Base-by-base conservation (phyloP, 306 rosid species). In the Rosa multiflora region DNA sequence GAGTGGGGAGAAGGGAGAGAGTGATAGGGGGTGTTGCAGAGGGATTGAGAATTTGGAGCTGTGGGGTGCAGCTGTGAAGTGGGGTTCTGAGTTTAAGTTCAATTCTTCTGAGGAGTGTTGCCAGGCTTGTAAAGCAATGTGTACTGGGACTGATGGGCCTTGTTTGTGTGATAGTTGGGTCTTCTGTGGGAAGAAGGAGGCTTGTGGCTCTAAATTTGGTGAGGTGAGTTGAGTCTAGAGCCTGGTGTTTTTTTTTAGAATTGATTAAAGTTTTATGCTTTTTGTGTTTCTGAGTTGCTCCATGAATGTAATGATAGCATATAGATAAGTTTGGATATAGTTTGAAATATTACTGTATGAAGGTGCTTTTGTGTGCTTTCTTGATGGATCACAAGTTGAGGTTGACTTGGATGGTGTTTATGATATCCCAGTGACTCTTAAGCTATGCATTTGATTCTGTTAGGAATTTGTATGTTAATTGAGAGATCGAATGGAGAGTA, bases 121-220 rank as follows among this genome's bases (percentile, higher is more conserved):
- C 69, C 78, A 85, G 76, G 97, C 98, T 5, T 92, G 99, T 84
- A 92, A 95, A 81, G 73, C 89, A 35, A 92, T 95, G 97, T 95
- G 99, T 58, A 88, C 86, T 59, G 97, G 92, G 53, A 90, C 83
- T 15, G 95, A 88, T 84, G 99, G 99, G 13, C 98, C 99, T 18
- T 95, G 98, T 72, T 82, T 92, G 51, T 95, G 99, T 80, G 94
- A 95, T 83, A 69, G 92, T 14, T 95, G 98, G 97, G 97, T 95
- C 1, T 95, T 80, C 67, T 95, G 97, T 78, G 99, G 99, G 64
- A 82, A 90, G 70, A 87, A 85, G 62, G 63, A 88, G 76, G 74
- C 88, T 79, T 95, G 99, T 48, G 98, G 99, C 59, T 76, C 90
- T 15, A 90, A 88, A 73, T 95, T 91, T 6, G 98, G 99, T 7